Evolutionary conservation across 225 moss, liverwort and hornwort species (phyloP), one percentile per base, ranked within the genome.

Genomic region (Neckera pumila): DNA sequence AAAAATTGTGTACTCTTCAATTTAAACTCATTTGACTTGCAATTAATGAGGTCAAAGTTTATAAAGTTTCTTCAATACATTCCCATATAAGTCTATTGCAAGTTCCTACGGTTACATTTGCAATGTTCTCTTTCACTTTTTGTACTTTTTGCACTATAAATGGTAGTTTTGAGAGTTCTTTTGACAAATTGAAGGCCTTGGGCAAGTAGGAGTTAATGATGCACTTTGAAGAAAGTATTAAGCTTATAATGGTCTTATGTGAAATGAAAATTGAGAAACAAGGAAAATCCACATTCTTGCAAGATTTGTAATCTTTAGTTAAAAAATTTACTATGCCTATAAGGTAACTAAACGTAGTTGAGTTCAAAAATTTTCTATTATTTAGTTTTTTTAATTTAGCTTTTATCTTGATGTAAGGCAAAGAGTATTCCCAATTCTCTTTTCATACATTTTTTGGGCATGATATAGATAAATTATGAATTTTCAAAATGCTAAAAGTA

Each of bases 311-410:
- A 45, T 18, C 17, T 30, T 45, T 6, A 47, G 8, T 18, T 7
- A 31, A 30, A 74, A 1, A 0, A 4, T 19, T 49, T 10, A 12
- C 0, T 31, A 0, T 75, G 12, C 7, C 18, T 47, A 7, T 18
- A 47, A 30, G 1, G 7, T 19, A 19, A 19, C 7, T 12, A 31
- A 3, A 74, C 7, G 30, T 43, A 30, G 3, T 47, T 75, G 31
- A 49, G 19, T 75, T 3, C 49, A 12, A 20, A 18, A 7, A 33
- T 20, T 7, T 20, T 3, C 4, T 49, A 7, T 12, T 19, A 75
- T 12, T 28, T 10, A 30, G 30, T 18, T 69, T 19, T 0, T 20
- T 0, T 47, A 74, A 6, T 72, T 16, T 28, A n/a, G n/a, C n/a
- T 28, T 42, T 71, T 1, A 31, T 30, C 18, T 33, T 30, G 6